Evolutionary conservation across 148 eudicot genomes (phyloP).

Genomic region (Spergularia bocconei): DNA sequence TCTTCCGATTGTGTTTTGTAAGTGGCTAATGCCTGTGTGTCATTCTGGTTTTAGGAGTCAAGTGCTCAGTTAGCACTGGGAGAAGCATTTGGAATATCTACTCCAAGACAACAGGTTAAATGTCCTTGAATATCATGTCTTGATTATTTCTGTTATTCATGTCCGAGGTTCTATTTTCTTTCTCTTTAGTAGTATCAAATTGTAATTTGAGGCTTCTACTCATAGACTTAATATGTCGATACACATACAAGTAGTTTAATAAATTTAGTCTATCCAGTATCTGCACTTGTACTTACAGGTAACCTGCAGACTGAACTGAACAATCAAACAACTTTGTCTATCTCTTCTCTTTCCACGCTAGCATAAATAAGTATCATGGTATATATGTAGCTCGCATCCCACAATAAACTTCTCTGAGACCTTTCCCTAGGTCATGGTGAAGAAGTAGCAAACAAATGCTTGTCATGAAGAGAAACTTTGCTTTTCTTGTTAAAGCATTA

Average conservation of each 20-base stretch:
- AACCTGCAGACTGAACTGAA: not conserved
- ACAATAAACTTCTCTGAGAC: no score
- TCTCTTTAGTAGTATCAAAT: not conserved
- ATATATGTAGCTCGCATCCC: no score
- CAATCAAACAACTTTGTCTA: not conserved
- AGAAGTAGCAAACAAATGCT: not conserved
- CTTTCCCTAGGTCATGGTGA: not conserved
- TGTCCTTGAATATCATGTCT: not conserved
- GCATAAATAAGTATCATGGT: not conserved
- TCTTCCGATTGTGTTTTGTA: not conserved
- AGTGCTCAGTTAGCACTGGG: conserved; percentile 88
- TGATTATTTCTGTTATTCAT: not conserved
- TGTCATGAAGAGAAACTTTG: not conserved
- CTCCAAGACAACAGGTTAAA: conserved; percentile 56
- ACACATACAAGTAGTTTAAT: not conserved
- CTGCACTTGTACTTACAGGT: not conserved
- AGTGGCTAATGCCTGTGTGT: conserved; percentile 1
- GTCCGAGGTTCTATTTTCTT: not conserved
- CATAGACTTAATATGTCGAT: not conserved
- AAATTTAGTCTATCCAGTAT: not conserved
- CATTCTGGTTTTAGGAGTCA: conserved; percentile 61
- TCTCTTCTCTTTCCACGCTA: not conserved
- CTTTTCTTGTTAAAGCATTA: no score
- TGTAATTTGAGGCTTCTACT: not conserved
- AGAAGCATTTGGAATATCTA: conserved; percentile 73